Evolutionary conservation across 805 yeast species (phyloP).

Genomic region (Huiozyma sinensis): DNA sequence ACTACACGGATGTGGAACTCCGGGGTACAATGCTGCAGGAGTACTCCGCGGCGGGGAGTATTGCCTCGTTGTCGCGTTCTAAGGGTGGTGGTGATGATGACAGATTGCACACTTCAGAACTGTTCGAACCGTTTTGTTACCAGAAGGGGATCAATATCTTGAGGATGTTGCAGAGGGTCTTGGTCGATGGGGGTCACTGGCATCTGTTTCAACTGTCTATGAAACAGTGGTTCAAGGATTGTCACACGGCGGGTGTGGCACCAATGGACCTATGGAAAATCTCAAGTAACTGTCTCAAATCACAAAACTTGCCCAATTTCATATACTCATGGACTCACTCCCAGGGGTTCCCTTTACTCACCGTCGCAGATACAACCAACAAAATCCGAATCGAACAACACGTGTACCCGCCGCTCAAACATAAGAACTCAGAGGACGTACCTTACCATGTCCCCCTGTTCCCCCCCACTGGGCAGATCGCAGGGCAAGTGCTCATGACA

Average conservation of each 20-base stretch:
- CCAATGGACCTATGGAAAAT: slow-evolving; percentile 24
- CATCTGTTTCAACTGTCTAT: slow-evolving; percentile 16
- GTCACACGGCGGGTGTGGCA: slow-evolving; percentile 14
- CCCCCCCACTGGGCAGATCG: slow-evolving; percentile 9
- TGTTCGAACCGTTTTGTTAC: slow-evolving; percentile 25
- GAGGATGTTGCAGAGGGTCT: slow-evolving; percentile 12
- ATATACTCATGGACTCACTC: slow-evolving; percentile 46
- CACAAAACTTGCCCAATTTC: slow-evolving; percentile 20
- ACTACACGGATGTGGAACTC: no score
- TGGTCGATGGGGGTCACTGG: slow-evolving; percentile 5
- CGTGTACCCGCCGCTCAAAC: slow-evolving; percentile 21
- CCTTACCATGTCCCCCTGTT: slow-evolving; percentile 55
- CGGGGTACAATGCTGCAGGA: no score
- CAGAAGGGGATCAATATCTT: slow-evolving; percentile 25
- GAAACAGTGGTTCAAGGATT: slow-evolving; percentile 11
- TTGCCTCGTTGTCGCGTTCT: no score
- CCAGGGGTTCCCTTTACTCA: slow-evolving; percentile 49
- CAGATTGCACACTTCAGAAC: background rate
- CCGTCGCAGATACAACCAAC: slow-evolving; percentile 13
- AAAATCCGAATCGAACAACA: slow-evolving; percentile 31
- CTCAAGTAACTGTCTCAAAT: slow-evolving; percentile 14
- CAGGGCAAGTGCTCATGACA: slow-evolving; percentile 17
- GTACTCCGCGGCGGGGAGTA: no score
- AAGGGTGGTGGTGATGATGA: no score
- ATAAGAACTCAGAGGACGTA: slow-evolving; percentile 35